Evolutionary conservation across 495 filamentous ascomycete species (phyloP).

Genomic region (Hypoxylon fragiforme): DNA sequence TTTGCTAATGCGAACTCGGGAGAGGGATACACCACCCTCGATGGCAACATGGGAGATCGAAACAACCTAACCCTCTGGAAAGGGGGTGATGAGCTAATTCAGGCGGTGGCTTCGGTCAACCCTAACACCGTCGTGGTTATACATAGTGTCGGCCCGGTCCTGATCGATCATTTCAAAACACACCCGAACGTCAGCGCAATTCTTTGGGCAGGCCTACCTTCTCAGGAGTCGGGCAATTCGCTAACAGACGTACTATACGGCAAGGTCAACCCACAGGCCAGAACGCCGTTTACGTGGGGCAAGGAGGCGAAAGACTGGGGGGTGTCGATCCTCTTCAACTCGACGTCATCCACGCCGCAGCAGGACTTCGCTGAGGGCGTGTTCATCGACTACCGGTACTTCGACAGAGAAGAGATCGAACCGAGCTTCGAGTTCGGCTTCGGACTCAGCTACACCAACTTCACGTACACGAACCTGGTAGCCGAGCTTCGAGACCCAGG

Average conservation of each 20-base stretch:
- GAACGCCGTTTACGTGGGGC: constrained; percentile 60
- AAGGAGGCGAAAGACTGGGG: constrained; percentile 55
- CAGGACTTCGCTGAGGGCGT: constrained; percentile 52
- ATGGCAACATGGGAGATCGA: constrained; percentile 61
- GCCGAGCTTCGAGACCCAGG: constrained; percentile 14
- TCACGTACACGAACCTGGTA: constrained; percentile 40
- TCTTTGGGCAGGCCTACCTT: constrained; percentile 57
- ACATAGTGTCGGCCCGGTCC: constrained; percentile 56
- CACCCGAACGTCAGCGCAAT: constrained; percentile 63
- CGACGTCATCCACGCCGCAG: constrained; percentile 33
- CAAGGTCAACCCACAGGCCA: constrained; percentile 54
- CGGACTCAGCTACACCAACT: constrained; percentile 53
- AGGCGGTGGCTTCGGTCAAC: constrained; percentile 51
- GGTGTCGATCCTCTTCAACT: constrained; percentile 41
- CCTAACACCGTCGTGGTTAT: constrained; percentile 60
- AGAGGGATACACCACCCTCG: constrained; percentile 61
- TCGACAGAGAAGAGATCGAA: constrained; percentile 48
- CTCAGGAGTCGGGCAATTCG: constrained; percentile 59
- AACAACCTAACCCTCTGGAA: constrained; percentile 53
- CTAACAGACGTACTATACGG: constrained; percentile 57
- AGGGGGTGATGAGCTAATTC: constrained; percentile 55
- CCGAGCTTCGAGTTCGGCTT: constrained; percentile 57
- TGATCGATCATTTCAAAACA: constrained; percentile 50
- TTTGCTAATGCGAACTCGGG: constrained; percentile 60
- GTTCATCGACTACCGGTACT: constrained; percentile 58